Evolutionary conservation across 2,329 filamentous ascomycete species (phyloP), one percentile per base, ranked within the genome.

Genomic region (Paecilomyces sp.): DNA sequence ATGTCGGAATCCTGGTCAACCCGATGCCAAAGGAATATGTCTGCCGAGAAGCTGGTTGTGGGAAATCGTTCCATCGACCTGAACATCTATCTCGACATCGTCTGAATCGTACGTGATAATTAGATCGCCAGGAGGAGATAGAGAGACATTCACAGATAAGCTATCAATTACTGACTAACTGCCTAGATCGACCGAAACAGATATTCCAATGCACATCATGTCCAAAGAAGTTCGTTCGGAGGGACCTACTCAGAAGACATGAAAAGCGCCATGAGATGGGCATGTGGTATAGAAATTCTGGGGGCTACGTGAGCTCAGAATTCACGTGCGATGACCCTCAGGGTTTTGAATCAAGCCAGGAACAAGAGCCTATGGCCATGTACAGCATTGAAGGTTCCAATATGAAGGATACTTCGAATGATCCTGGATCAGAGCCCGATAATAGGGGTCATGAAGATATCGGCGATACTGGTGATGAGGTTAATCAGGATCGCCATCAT

Each of bases 271-370:
- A 70, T 63, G 67, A 66, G 34, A 62, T 61, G 54, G 68, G 68
- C 24, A 70, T 70, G 68, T 67, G 60, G 58, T 67, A 62, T 59
- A 65, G 66, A 33, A 69, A 68, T 25, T 67, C 63, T 24, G 67
- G 66, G 13, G 67, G 66, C 18, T 57, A 13, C 57, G 52, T 50
- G 53, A 56, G 22, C 56, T 18, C 52, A 25, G 13, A 11, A 31
- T 8, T 6, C 4, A 28, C 30, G 3, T n/a, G 30, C 5, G 54
- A 30, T 55, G 54, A 25, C 28, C 3, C 30, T 28, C 25, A 22
- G n/a, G 28, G 30, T 2, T 11, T n/a, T 34, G 3, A 33, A 18
- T 12, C 34, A n/a, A 58, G 25, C 13, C 47, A 55, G 12, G 54
- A 41, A 15, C 30, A 53, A 25, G 60, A 55, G 34, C 54, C 59